These are phyloP conservation scores for Linnemannia zychae DNA, from an alignment of 192 early-diverging fungal species.

Conservation along the genomic window DNA sequence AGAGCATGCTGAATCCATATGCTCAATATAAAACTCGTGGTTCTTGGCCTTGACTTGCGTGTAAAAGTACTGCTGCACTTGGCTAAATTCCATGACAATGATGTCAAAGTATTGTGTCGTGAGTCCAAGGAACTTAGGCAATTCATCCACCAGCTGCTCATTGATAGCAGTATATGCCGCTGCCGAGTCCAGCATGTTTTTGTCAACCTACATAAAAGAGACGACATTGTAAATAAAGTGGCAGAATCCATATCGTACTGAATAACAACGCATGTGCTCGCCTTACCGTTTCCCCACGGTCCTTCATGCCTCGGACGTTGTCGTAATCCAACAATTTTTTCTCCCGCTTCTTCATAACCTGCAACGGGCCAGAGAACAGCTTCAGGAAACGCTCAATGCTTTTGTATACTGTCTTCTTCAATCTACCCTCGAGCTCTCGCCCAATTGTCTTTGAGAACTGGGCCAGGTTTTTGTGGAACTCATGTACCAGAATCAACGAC, in stretches of 20 bases:
- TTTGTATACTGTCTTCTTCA: slow-evolving; percentile 60
- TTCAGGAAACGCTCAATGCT: slow-evolving; percentile 64
- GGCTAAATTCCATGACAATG: slow-evolving; percentile 67
- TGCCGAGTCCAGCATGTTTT: slow-evolving; percentile 74
- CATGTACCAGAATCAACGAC: slow-evolving; percentile 31
- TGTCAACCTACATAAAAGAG: slow-evolving; percentile 64
- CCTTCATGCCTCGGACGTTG: slow-evolving; percentile 68
- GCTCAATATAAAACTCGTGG: slow-evolving; percentile 50
- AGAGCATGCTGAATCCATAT: slow-evolving; percentile 38
- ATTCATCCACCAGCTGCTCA: slow-evolving; percentile 79
- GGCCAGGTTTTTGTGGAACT: slow-evolving; percentile 48
- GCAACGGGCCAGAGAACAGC: slow-evolving; percentile 71
- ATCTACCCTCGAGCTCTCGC: slow-evolving; percentile 54
- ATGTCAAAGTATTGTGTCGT: slow-evolving; percentile 72
- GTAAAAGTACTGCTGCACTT: slow-evolving; percentile 68
- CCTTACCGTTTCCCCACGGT: slow-evolving; percentile 69
- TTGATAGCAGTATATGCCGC: slow-evolving; percentile 76
- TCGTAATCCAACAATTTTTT: slow-evolving; percentile 83
- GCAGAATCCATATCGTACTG: neutral
- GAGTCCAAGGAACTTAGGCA: slow-evolving; percentile 73
- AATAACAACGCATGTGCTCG: neutral
- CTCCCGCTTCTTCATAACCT: slow-evolving; percentile 81
- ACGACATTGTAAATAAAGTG: neutral
- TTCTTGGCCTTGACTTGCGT: slow-evolving; percentile 59
- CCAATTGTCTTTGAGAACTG: slow-evolving; percentile 56